Percentiles rank a stretch among this genome's conserved stretches.
Conservation (phyloP, 352 stramenopile species). For the Plasmopara muralis region DNA sequence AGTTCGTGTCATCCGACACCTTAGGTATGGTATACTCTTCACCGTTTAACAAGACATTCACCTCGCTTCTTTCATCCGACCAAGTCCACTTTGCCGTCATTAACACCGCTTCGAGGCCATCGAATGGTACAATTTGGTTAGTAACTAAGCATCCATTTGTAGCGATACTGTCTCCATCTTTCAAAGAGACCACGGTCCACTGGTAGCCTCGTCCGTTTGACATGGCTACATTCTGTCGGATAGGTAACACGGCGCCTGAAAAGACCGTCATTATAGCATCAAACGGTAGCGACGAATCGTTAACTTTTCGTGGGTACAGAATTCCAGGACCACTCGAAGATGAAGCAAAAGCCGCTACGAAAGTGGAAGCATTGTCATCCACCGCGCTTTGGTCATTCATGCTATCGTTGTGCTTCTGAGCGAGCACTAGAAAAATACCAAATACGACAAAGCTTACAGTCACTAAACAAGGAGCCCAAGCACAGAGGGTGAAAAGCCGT, state of each 20-base stretch:
- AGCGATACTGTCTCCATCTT: constrained; percentile 12
- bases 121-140: constrained; percentile 2
- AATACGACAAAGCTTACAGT: constrained; percentile 14
- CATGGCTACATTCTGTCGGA: constrained; percentile 15
- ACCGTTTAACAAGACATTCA: constrained; percentile 13
- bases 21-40: constrained; percentile 16
- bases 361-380: constrained; percentile 2
- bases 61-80: constrained; percentile 4
- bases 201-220: constrained; percentile 22
- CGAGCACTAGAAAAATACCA: constrained; percentile 16
- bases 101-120: constrained; percentile 13
- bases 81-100: constrained; percentile 16
- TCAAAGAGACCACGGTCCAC: constrained; percentile 16
- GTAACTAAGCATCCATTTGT: constrained; percentile 15
- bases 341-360: constrained; percentile 4
- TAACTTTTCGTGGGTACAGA: constrained; percentile 17
- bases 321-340: constrained; percentile 14
- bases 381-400: constrained; percentile 1
- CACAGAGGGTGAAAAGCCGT: neutral
- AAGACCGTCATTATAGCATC: constrained; percentile 14
- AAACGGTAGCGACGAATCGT: constrained; percentile 9
- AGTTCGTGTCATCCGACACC: constrained; percentile 3
- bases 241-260: constrained; percentile 7
- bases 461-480: constrained; percentile 11
- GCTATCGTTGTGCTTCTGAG: constrained; percentile 9